Evolutionary conservation across 2,329 filamentous ascomycete genomes (phyloP).

Genomic region (Diaporthe sp.): DNA sequence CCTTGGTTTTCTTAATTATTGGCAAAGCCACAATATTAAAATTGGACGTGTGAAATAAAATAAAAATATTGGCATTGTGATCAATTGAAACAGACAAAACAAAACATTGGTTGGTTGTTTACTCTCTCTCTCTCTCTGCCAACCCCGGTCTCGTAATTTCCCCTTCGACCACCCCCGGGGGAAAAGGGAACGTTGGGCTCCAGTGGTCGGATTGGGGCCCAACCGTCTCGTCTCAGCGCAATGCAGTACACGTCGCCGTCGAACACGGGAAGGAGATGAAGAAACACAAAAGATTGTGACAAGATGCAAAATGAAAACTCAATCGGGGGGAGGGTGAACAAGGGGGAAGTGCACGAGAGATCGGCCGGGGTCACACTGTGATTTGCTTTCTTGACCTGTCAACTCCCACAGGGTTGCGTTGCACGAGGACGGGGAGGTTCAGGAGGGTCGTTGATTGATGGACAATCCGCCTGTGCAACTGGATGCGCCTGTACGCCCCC

Average conservation of each 20-base stretch:
- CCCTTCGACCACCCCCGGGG: neutral
- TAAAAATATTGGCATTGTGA: neutral
- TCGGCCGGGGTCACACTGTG: neutral
- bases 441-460: neutral
- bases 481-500: neutral
- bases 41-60: neutral
- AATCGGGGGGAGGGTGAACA: neutral
- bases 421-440: neutral
- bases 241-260: neutral
- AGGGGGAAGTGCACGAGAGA: neutral
- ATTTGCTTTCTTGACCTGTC: neutral
- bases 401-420: neutral
- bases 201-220: neutral
- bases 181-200: neutral
- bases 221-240: conserved; percentile 16
- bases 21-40: conserved; percentile 19
- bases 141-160: conserved; percentile 17
- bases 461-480: neutral
- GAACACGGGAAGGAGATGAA: neutral
- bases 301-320: conserved; percentile 11
- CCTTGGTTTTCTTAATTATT: neutral
- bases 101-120: conserved; percentile 10
- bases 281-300: conserved; percentile 1
- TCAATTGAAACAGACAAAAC: conserved; percentile 15
- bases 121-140: neutral